phyloP scores from a whole-genome alignment of 345 rosid species.

The Ceriops decandra region DNA sequence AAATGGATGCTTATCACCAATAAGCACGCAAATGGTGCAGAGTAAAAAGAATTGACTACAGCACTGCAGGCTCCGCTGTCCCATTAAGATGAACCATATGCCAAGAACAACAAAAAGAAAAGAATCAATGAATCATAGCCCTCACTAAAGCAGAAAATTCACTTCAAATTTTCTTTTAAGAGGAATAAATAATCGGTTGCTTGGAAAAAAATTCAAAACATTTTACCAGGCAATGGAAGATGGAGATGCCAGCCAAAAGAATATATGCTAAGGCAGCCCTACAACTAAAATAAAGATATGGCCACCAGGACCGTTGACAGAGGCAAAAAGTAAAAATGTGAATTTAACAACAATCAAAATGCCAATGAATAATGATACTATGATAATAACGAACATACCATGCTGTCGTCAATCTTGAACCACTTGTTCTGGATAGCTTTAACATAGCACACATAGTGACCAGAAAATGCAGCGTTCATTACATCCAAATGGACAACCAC shows the following conservation, averaged over 20 bases:
- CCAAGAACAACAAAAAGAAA: background rate
- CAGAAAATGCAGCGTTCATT: slow-evolving; percentile 92
- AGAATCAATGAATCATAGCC: background rate
- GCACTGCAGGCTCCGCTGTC: too few species aligned
- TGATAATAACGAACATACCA: slow-evolving; percentile 41
- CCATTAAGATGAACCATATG: too few species aligned
- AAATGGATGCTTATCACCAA: too few species aligned
- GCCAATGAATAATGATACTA: slow-evolving; percentile 8
- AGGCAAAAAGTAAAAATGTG: background rate
- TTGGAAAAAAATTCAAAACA: background rate
- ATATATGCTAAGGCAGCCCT: background rate
- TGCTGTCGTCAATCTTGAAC: slow-evolving; percentile 93
- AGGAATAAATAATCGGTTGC: background rate
- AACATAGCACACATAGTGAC: slow-evolving; percentile 91
- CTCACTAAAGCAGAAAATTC: background rate
- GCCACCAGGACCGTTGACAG: background rate
- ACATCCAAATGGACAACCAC: slow-evolving; percentile 92
- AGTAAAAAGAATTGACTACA: too few species aligned
- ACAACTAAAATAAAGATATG: background rate
- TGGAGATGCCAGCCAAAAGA: background rate
- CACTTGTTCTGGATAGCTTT: slow-evolving; percentile 76
- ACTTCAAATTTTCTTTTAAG: background rate
- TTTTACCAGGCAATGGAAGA: background rate
- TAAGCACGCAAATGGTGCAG: too few species aligned
- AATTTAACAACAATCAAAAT: background rate